Conservation (phyloP, 371 early-diverging fungal genomes). For the Massospora cicadina region DNA sequence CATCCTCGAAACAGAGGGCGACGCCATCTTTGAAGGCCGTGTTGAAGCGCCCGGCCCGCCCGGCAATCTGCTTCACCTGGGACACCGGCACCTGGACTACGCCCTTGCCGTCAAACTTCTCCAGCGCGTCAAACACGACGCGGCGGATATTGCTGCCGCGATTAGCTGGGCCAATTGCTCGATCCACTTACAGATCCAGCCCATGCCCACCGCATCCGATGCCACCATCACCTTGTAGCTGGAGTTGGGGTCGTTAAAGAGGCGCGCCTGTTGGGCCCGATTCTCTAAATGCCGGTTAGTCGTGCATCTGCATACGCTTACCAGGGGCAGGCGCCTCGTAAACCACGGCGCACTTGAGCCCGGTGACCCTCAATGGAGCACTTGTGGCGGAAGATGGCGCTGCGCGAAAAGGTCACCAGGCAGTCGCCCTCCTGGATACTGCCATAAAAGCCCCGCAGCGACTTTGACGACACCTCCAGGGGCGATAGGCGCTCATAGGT, state of each 20-base stretch:
- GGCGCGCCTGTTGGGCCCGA: slow-evolving; percentile 66
- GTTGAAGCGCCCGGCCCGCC: slow-evolving; percentile 83
- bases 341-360: slow-evolving; percentile 70
- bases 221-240: slow-evolving; percentile 77
- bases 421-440: slow-evolving; percentile 66
- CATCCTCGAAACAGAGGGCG: background rate
- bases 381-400: slow-evolving; percentile 57
- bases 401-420: slow-evolving; percentile 72
- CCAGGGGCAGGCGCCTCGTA: slow-evolving; percentile 85
- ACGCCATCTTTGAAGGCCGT: slow-evolving; percentile 20
- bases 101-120: slow-evolving; percentile 58
- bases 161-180: background rate
- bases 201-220: slow-evolving; percentile 96
- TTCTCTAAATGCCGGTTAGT: slow-evolving; percentile 32
- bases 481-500: slow-evolving; percentile 62
- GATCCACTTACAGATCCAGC: slow-evolving; percentile 61
- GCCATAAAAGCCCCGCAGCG: slow-evolving; percentile 32
- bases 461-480: slow-evolving; percentile 28
- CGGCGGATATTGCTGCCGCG: slow-evolving; percentile 64
- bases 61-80: slow-evolving; percentile 86
- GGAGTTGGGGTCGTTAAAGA: slow-evolving; percentile 73
- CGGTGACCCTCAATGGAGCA: slow-evolving; percentile 53
- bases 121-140: slow-evolving; percentile 52
- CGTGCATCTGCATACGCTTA: slow-evolving; percentile 15
- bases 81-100: slow-evolving; percentile 35